Conservation (phyloP, 805 yeast genomes). For the Diddensiella caesifluorescens region DNA sequence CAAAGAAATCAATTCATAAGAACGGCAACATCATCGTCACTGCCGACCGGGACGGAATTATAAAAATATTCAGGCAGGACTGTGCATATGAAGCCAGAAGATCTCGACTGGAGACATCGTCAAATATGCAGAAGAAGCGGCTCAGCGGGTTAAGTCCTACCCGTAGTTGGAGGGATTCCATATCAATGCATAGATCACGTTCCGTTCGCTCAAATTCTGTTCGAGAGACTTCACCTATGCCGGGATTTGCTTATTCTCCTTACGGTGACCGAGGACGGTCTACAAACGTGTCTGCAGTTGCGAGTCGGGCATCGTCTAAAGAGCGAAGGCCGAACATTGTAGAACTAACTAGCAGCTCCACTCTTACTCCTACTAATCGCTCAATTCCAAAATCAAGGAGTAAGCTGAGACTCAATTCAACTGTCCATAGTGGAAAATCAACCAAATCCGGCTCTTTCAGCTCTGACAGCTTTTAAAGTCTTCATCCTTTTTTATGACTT, state of each 20-base stretch:
- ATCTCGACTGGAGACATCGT: slow-evolving; percentile 12
- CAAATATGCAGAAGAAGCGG: slow-evolving; percentile 18
- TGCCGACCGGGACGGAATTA: slow-evolving; percentile 66
- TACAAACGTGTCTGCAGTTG: background rate
- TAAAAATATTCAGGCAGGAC: slow-evolving; percentile 78
- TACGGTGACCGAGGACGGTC: slow-evolving; percentile 5
- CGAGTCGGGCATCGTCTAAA: background rate
- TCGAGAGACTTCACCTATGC: slow-evolving; percentile 12
- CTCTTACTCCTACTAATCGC: no score
- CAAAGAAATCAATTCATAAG: slow-evolving; percentile 18
- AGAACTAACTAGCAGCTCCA: background rate
- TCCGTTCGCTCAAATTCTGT: slow-evolving; percentile 11
- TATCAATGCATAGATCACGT: slow-evolving; percentile 13
- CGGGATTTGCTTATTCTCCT: background rate
- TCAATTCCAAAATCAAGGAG: no score
- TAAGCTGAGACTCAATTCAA: no score
- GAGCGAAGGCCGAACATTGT: background rate
- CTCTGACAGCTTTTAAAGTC: no score
- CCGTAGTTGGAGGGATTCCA: slow-evolving; percentile 18
- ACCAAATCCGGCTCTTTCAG: no score
- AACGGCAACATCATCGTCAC: slow-evolving; percentile 56
- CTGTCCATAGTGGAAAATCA: no score
- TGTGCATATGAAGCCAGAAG: slow-evolving; percentile 43
- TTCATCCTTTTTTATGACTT: no score
- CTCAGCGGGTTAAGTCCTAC: slow-evolving; percentile 21